Percentiles rank a stretch among this genome's conserved stretches.
These are phyloP conservation scores for Penicillium paxilli DNA, from an alignment of 495 filamentous ascomycete genomes.

Conservation along the genomic window DNA sequence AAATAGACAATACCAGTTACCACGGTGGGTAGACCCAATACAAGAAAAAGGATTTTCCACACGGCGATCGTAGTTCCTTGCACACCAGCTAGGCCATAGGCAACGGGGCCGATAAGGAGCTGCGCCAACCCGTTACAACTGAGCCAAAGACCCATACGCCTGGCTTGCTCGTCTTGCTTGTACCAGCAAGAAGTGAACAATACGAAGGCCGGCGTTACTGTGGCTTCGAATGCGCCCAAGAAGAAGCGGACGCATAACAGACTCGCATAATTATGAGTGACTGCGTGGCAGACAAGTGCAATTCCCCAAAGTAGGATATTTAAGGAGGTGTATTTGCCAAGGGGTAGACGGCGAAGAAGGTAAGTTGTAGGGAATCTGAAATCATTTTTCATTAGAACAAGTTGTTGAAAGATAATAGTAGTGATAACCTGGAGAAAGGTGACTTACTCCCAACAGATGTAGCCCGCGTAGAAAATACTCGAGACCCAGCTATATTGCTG, in stretches of 20 bases:
- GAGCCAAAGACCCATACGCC: slow-evolving; percentile 49
- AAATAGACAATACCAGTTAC: slow-evolving; percentile 32
- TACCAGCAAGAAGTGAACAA: slow-evolving; percentile 46
- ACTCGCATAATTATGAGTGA: slow-evolving; percentile 39
- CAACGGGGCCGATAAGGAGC: slow-evolving; percentile 19
- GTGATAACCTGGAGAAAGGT: no score
- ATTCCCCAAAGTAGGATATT: slow-evolving; percentile 53
- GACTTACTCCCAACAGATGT: slow-evolving; percentile 5
- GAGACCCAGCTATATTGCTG: slow-evolving; percentile 43
- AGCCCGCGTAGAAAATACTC: slow-evolving; percentile 40
- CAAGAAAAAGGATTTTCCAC: slow-evolving; percentile 34
- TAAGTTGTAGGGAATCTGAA: slow-evolving; percentile 43
- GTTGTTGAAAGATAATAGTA: slow-evolving; percentile 9
- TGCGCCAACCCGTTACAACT: slow-evolving; percentile 49
- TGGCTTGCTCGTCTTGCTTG: slow-evolving; percentile 47
- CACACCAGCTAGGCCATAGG: slow-evolving; percentile 30
- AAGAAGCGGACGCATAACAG: slow-evolving; percentile 50
- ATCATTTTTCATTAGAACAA: slow-evolving; percentile 4
- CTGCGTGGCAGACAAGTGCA: slow-evolving; percentile 51
- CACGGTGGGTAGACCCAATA: slow-evolving; percentile 28
- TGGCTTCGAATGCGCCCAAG: slow-evolving; percentile 59
- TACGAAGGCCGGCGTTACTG: slow-evolving; percentile 52
- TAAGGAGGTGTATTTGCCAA: slow-evolving; percentile 41
- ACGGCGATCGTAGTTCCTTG: slow-evolving; percentile 18
- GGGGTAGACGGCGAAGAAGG: slow-evolving; percentile 44